Conservation (phyloP, 768 basidiomycete genomes). For the Strobilomyces dryophilus region DNA sequence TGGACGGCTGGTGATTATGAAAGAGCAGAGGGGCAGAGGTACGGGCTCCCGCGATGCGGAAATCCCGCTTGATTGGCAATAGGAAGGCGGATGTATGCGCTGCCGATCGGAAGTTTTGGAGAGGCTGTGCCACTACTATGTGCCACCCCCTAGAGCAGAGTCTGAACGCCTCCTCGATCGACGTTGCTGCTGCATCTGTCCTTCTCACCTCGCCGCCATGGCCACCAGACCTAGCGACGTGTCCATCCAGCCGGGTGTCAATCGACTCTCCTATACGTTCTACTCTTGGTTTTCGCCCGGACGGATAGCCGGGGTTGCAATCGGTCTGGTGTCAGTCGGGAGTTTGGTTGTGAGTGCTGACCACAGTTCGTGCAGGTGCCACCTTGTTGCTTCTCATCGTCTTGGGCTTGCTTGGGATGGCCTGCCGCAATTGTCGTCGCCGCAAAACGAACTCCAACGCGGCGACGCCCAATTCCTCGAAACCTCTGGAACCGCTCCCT, state of each 20-base stretch:
- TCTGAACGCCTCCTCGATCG: not conserved
- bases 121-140: not conserved
- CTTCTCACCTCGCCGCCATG: slow-evolving; percentile 6
- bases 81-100: not conserved
- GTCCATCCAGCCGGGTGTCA: slow-evolving; percentile 8
- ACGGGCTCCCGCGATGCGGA: too few species aligned
- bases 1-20: too few species aligned
- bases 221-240: slow-evolving; percentile 2
- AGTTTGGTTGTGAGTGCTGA: not conserved
- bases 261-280: not conserved
- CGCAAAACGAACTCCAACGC: not conserved
- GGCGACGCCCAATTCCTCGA: not conserved
- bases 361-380: slow-evolving; percentile 4
- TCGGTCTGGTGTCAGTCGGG: slow-evolving; percentile 13
- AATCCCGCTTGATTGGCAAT: too few species aligned
- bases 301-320: slow-evolving; percentile 22
- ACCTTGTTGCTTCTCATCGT: slow-evolving; percentile 9
- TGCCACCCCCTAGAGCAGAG: too few species aligned
- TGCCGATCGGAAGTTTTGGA: not conserved
- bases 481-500: slow-evolving; percentile 4
- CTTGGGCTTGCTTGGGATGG: not conserved
- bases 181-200: not conserved
- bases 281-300: slow-evolving; percentile 22
- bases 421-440: slow-evolving; percentile 8
- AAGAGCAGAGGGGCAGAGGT: too few species aligned